phyloP scores from a whole-genome alignment of 139 green algal species.

The Closterium sp. region DNA sequence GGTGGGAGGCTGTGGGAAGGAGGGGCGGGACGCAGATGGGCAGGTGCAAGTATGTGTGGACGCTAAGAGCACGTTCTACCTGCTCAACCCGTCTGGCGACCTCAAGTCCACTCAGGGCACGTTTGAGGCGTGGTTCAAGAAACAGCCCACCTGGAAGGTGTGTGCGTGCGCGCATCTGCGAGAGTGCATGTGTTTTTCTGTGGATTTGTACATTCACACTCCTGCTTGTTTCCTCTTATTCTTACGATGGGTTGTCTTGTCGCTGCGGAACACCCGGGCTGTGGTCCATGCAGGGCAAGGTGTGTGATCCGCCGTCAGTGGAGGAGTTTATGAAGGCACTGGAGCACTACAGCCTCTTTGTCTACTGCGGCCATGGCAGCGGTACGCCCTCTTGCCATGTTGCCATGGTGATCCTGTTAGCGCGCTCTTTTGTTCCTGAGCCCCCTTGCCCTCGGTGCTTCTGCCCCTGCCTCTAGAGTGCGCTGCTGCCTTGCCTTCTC shows the following conservation, averaged over 20 bases:
- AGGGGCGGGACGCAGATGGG: background rate
- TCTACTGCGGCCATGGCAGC: constrained; percentile 89
- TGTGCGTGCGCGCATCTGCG: background rate
- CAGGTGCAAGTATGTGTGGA: constrained; percentile 19
- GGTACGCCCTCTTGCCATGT: constrained; percentile 61
- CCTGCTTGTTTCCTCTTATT: background rate
- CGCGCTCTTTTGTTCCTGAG: background rate
- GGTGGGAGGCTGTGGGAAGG: background rate
- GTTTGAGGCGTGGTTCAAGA: constrained; percentile 72
- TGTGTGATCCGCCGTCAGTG: constrained; percentile 15
- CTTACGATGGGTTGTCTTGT: background rate
- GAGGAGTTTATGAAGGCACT: constrained; percentile 61
- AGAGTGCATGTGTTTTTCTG: background rate
- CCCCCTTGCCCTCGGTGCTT: background rate
- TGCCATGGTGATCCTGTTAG: background rate
- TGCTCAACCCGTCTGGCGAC: constrained; percentile 86
- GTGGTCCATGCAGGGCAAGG: constrained; percentile 43
- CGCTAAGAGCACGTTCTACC: constrained; percentile 62
- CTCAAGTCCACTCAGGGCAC: constrained; percentile 71
- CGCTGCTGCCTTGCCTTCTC: no score
- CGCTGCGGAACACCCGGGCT: background rate
- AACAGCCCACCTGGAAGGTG: constrained; percentile 70
- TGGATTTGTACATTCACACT: background rate
- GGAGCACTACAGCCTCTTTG: constrained; percentile 67
- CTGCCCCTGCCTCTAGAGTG: background rate